Base-by-base conservation (phyloP, 2,329 filamentous ascomycete genomes). In the Sporothrix brunneoviolacea region DNA sequence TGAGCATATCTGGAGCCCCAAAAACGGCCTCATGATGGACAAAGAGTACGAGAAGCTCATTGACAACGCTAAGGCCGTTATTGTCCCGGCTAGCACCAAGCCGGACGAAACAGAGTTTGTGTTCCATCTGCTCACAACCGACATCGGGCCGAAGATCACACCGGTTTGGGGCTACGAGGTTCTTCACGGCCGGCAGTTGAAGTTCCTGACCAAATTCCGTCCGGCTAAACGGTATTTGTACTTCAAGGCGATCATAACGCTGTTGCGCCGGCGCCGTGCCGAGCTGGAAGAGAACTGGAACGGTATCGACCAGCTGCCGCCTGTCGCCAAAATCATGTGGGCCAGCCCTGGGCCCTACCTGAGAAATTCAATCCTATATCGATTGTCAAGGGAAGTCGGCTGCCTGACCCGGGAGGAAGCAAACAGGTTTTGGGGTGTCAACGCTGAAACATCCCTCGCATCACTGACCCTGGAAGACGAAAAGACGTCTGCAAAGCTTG, bases 181-280 rank as follows among this genome's bases (percentile, higher is more conserved):
- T 21, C 28, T 44, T 8, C 41, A 44, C 30, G 41, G 41, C n/a
- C 41, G 41, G 18, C n/a, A 12, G 27, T 28, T 44, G n/a, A 35
- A 12, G n/a, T 44, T 44, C 41, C 8, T 21, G 5, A 44, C 33
- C 30, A n/a, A 12, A 7, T 44, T 21, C 41, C 41, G 41, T 22
- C 41, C 41, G 13, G 27, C n/a, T 7, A 44, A 44, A 28, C n/a
- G 18, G 28, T 44, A 44, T 35, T 12, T 44, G 9, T 44, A 44
- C 28, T 50, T 44, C 22, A 32, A 38, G 7, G 33, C 24, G 7
- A 18, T 44, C 16, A 50, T 50, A 5, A 21, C 48, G 13, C 16
- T 50, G 18, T 33, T 50, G 3, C 32, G 48, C 19, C n/a, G 48
- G 15, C 48, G 48, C 18, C 39, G 48, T 4, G 33, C 32, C 10